Evolutionary conservation across 2,329 filamentous ascomycete species (phyloP).

Genomic region (Diaporthe caulivora): DNA sequence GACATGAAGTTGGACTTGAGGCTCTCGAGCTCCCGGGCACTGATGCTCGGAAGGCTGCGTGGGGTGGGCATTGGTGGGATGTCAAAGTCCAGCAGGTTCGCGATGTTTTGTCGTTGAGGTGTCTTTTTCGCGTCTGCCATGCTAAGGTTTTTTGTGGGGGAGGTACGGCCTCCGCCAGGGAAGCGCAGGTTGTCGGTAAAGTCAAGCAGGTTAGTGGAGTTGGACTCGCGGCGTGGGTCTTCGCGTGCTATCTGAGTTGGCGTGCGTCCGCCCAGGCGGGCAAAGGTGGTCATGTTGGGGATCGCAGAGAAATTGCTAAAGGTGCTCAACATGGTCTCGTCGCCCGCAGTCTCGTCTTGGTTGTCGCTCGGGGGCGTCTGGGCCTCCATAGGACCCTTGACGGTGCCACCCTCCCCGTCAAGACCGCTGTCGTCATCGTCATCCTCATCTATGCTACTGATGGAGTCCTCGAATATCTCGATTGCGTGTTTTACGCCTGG

Average conservation of each 20-base stretch:
- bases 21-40: conserved; percentile 90
- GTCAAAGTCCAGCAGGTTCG: conserved; percentile 88
- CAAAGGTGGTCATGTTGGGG: conserved; percentile 87
- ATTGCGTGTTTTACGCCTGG: conserved; percentile 70
- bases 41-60: conserved; percentile 89
- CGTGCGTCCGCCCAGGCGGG: conserved; percentile 70
- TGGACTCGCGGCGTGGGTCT: conserved; percentile 52
- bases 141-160: conserved; percentile 53
- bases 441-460: conserved; percentile 43
- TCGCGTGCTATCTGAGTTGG: conserved; percentile 38
- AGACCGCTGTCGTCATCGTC: conserved; percentile 45
- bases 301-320: conserved; percentile 93
- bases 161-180: conserved; percentile 49
- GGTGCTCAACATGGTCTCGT: conserved; percentile 82
- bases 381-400: conserved; percentile 39
- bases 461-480: conserved; percentile 72
- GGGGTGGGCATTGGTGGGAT: conserved; percentile 95
- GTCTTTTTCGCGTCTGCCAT: conserved; percentile 53
- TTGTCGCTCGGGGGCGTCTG: conserved; percentile 24
- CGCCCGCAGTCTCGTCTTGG: conserved; percentile 59
- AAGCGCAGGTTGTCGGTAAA: conserved; percentile 81
- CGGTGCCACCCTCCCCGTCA: conserved; percentile 45
- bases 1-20: conserved; percentile 92
- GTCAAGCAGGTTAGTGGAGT: conserved; percentile 86
- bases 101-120: conserved; percentile 64